Evolutionary conservation across 2,329 filamentous ascomycete genomes (phyloP), one percentile per base, ranked within the genome.

Genomic region (Graphilbum sp.): DNA sequence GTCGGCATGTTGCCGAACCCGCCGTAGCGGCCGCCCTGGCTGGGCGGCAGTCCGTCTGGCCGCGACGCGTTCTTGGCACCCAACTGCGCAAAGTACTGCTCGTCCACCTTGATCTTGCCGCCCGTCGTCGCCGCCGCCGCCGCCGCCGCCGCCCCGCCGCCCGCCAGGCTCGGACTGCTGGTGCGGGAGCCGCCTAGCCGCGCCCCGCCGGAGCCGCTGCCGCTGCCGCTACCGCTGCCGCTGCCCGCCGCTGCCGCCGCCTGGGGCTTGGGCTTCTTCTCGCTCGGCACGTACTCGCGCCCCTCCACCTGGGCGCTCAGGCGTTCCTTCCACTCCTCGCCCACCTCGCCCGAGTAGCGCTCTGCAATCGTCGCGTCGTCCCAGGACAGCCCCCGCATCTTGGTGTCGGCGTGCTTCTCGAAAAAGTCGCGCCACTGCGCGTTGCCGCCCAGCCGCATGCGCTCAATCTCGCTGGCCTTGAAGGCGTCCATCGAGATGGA

Each of bases 401-500:
- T 64, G 34, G 75, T 82, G 35, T 75, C 65, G 38, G 71, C 62
- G 51, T 82, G 76, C 41, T 66, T 62, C 49, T 93, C 80, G 58
- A 93, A 98, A 61, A 95, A 96, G 19, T 70, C 64, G 49, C 79
- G 79, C 79, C 86, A 96, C 15, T 76, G 71, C 44, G 80, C 76
- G 60, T 98, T 98, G 38, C 90, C 90, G 34, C 88, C 90, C 18
- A 81, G 67, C 42, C 87, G 75, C 90, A 98, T 96, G 48, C 87
- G 80, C 59, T 84, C 79, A 52, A 96, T 88, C 61, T 98, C 90
- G 51, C 72, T 72, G 46, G 76, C 74, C 59, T 98, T 98, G 67
- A 98, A 96, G 41, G 86, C 86, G 63, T 98, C 90, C 90, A 98
- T 98, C 44, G 85, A 94, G 53, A 96, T 90, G 52, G 82, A 90